phyloP scores from a whole-genome alignment of 2,329 filamentous ascomycete genomes.

The Penicillium griseofulvum region DNA sequence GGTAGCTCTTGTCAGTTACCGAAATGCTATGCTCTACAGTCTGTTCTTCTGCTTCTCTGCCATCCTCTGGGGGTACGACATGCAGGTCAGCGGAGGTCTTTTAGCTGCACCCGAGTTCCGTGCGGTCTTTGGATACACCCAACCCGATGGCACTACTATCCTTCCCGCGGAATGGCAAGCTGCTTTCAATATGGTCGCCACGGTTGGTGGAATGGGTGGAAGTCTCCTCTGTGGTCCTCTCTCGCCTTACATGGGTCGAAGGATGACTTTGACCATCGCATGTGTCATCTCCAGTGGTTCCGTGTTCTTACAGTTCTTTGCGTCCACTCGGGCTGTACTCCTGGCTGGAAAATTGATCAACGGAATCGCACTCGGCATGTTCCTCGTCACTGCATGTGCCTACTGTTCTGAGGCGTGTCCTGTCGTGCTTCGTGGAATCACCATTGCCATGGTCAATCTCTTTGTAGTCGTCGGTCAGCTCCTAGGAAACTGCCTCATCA shows the following conservation, averaged over 20 bases:
- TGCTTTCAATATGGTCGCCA: slow-evolving; percentile 10
- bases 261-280: slow-evolving; percentile 1
- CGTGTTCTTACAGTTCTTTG: slow-evolving; percentile 11
- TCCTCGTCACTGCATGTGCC: slow-evolving; percentile 5
- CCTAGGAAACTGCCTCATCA: slow-evolving; percentile 4
- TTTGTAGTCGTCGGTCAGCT: slow-evolving; percentile 7
- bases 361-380: slow-evolving; percentile 10
- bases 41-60: slow-evolving; percentile 13
- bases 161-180: slow-evolving; percentile 10
- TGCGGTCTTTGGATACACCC: slow-evolving; percentile 11
- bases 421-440: slow-evolving; percentile 7
- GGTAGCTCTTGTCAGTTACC: slow-evolving; percentile 1
- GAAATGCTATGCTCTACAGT: slow-evolving; percentile 4
- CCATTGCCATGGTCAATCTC: slow-evolving; percentile 8
- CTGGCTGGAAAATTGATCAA: slow-evolving; percentile 8
- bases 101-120: slow-evolving; percentile 9
- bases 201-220: slow-evolving; percentile 8
- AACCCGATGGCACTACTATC: slow-evolving; percentile 7
- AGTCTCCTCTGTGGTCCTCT: slow-evolving; percentile 6
- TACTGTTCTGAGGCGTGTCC: slow-evolving; percentile 5
- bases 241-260: slow-evolving; percentile 5
- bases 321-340: slow-evolving; percentile 2
- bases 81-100: slow-evolving; percentile 9
- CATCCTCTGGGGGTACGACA: slow-evolving; percentile 10
- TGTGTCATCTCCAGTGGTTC: slow-evolving; percentile 8